These are phyloP conservation scores for Fusarium nurragi DNA, from an alignment of 2,329 filamentous ascomycete genomes.

Conservation along the genomic window DNA sequence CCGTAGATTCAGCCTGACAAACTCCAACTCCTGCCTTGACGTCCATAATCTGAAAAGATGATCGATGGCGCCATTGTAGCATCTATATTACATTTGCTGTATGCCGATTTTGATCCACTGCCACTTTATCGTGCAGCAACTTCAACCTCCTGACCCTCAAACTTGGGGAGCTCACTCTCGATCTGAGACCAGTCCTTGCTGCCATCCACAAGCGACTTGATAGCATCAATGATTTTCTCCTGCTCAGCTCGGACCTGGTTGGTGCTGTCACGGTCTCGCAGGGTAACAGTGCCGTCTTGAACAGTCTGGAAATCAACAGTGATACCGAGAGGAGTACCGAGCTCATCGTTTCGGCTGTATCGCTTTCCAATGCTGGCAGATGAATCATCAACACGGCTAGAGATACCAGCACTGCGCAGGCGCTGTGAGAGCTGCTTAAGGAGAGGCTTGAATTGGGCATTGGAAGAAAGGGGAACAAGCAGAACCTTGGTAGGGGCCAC, in stretches of 20 bases:
- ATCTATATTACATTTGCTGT: slow-evolving; percentile 40
- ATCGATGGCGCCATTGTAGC: slow-evolving; percentile 7
- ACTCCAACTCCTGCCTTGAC: slow-evolving; percentile 20
- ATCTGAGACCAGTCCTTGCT: slow-evolving; percentile 74
- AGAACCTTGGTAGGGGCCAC: slow-evolving; percentile 96
- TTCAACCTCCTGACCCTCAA: slow-evolving; percentile 78
- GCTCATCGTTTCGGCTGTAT: slow-evolving; percentile 93
- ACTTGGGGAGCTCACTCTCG: slow-evolving; percentile 80
- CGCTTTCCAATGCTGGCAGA: slow-evolving; percentile 94
- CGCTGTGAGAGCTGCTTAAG: slow-evolving; percentile 77
- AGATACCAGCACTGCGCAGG: slow-evolving; percentile 79
- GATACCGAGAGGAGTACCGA: slow-evolving; percentile 92
- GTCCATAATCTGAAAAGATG: slow-evolving; percentile 2
- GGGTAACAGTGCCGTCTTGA: slow-evolving; percentile 85
- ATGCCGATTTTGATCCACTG: neutral
- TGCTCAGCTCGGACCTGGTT: slow-evolving; percentile 88
- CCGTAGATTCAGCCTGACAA: slow-evolving; percentile 19
- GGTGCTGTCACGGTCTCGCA: slow-evolving; percentile 90
- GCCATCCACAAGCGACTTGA: slow-evolving; percentile 63
- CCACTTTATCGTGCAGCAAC: slow-evolving; percentile 48
- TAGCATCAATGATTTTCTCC: slow-evolving; percentile 79
- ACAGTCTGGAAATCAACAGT: slow-evolving; percentile 97
- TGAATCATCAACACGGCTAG: slow-evolving; percentile 88
- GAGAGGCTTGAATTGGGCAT: slow-evolving; percentile 82
- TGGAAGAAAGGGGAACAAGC: slow-evolving; percentile 86